A percentile compares a stretch with the other conserved stretches of the same genome.
Evolutionary conservation across 2,329 filamentous ascomycete genomes (phyloP).

Genomic region (Fusarium siculi): DNA sequence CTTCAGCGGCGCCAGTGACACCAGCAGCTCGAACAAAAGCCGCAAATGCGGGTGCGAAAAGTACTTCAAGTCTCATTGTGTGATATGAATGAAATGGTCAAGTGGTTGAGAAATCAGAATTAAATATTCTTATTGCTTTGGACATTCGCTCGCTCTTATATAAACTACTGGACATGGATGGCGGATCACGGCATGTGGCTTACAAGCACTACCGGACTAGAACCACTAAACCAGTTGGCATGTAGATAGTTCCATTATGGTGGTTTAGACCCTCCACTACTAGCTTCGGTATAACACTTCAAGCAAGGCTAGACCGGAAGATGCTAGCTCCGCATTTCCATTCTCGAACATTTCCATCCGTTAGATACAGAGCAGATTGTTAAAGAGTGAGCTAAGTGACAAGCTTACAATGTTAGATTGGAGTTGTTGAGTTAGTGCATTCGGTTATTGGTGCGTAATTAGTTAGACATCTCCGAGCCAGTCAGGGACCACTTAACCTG

Average conservation of each 20-base stretch:
- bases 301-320: not conserved
- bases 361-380: not conserved
- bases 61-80: not conserved
- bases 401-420: not conserved
- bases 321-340: not conserved
- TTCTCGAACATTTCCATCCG: not conserved
- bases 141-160: not conserved
- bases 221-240: not conserved
- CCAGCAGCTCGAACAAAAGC: not conserved
- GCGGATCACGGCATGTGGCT: not conserved
- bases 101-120: not conserved
- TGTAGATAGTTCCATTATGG: not conserved
- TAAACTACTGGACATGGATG: not conserved
- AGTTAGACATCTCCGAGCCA: not conserved
- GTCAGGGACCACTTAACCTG: not conserved
- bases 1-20: slow-evolving; percentile 44
- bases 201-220: not conserved
- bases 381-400: not conserved
- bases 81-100: not conserved
- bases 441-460: not conserved
- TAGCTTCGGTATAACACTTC: not conserved
- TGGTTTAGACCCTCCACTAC: not conserved
- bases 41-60: not conserved
- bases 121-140: not conserved
- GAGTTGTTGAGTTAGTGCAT: not conserved